These are phyloP conservation scores for Pichia sp. DNA, from an alignment of 1,139 yeast genomes.

Conservation along the genomic window DNA sequence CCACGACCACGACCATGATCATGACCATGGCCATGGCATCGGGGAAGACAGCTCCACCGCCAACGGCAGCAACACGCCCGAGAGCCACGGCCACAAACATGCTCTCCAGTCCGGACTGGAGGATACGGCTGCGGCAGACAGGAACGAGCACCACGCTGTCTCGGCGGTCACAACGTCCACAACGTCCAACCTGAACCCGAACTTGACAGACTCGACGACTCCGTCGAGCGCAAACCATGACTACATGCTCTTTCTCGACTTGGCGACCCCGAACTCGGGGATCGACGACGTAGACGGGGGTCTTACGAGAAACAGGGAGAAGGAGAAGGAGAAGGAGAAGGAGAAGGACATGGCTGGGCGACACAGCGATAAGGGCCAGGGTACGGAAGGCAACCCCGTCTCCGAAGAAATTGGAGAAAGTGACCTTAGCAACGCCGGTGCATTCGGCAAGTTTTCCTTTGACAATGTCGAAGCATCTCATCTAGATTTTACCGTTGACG, in stretches of 20 bases:
- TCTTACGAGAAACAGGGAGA: background rate
- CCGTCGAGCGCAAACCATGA: constrained; percentile 6
- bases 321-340: background rate
- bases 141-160: background rate
- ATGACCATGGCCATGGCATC: too few species aligned
- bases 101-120: background rate
- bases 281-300: background rate
- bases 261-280: constrained; percentile 2
- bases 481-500: background rate
- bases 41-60: background rate
- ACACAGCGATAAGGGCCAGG: background rate
- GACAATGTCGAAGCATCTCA: background rate
- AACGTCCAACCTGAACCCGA: background rate
- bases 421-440: background rate
- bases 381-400: too few species aligned
- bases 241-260: constrained; percentile 6
- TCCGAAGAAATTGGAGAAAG: background rate
- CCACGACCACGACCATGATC: background rate
- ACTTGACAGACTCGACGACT: background rate
- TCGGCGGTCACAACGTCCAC: background rate
- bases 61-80: background rate
- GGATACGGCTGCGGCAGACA: background rate
- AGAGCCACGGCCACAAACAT: background rate
- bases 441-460: background rate
- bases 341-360: background rate